Base-by-base conservation (phyloP, 495 filamentous ascomycete species). In the Lasiosphaeria miniovina region DNA sequence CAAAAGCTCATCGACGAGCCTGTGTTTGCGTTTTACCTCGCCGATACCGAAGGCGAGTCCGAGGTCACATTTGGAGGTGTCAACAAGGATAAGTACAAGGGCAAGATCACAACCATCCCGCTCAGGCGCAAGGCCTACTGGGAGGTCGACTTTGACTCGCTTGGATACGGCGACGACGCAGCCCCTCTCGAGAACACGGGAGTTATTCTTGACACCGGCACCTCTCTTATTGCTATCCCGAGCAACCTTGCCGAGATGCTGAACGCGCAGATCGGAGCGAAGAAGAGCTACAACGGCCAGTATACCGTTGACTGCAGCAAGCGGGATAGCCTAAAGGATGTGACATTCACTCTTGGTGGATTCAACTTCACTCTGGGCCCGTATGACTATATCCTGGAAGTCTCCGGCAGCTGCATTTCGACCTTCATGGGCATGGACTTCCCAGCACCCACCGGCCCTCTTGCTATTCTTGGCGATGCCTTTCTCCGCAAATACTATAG, bases 351-450 rank as follows among this genome's bases (percentile, higher is more conserved):
- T 58, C 84, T 99, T 24, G 73, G 75, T 57, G 95, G 95, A 48
- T 82, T 96, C 74, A 87, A 96, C 76, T 99, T 98, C 80, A 87
- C 87, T 67, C 96, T 99, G 68, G 73, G 79, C 60, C 77, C 95
- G 6, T 89, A 87, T 61, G 95, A 99, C 78, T 99, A 99, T 80
- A 91, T 96, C 71, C 84, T 99, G 53, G 95, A 99, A 74, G 86
- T 96, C 46, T 88, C 91, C 71, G 94, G 95, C 61, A 90, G 87
- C 70, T 99, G 95, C 79, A 96, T 99, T 77, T 96, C 91, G 52
- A 87, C 90, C 62, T 96, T 99, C 80, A 93, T 96, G 86, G 93
- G 93, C 65, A 96, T 97, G 89, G 94, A 98, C 75, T 90, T 97
- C 84, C 91, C 90, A 31, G 88, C 88, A 67, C 92, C 91, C 6